Evolutionary conservation across 257 asterid genomes (phyloP), one percentile per base, ranked within the genome.

Genomic region (Ballota nigra): DNA sequence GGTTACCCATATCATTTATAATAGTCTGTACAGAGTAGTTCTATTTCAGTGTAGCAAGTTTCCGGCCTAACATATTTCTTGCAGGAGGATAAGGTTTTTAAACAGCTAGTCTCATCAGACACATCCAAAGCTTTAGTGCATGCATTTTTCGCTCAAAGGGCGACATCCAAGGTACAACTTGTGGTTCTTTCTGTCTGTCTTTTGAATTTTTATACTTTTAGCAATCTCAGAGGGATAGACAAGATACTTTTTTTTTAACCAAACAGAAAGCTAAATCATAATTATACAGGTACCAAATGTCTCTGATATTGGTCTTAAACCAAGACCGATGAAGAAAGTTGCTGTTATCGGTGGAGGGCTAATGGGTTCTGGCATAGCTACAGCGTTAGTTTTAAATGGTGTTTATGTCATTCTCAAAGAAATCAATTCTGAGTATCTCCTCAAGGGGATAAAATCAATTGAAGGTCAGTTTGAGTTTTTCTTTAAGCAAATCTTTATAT

Each of bases 341-440:
- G 99, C 96, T 61, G 82, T 95, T 15, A 92, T 95, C 72, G 99
- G 99, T 75, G 99, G 97, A 78, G 99, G 99, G 53, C 81, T 95
- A 73, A 95, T 92, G 98, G 99, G 99, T 78, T 89, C 99, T 68
- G 99, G 98, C 77, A 95, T 95, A 72, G 96, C 97, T 66, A 92
- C 99, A 58, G 88, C 97, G 45, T 85, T 95, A 57, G 71, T 95
- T 77, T 77, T 95, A 91, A 79, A 85, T 70, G 78, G 80, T 79
- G 79, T 82, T 55, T 73, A 67, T 59, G 98, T 92, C 68, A 69
- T 90, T 79, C 90, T 95, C 78, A 95, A 95, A 85, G 98, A 95
- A 77, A 84, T 92, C 72, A 95, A 79, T 80, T 80, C 94, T 19
- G 96, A 95, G 82, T 90, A 86, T 86, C 96, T 95, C 67, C 89